Conservation (phyloP, 306 rosid species). For the Datisca glomerata region DNA sequence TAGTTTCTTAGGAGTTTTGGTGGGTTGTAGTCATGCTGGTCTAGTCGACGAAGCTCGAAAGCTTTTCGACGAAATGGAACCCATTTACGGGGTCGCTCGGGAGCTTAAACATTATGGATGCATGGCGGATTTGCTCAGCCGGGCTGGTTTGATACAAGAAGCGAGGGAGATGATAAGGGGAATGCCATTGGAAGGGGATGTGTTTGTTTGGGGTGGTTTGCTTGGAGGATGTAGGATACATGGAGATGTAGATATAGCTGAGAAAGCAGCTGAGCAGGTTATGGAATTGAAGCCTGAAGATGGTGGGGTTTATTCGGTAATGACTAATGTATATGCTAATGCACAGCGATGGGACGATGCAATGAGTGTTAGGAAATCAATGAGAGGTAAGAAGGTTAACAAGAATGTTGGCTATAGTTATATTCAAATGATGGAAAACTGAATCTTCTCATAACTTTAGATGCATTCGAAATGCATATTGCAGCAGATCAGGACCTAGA, state of each 20-base stretch:
- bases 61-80: conserved; percentile 54
- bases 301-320: conserved; percentile 65
- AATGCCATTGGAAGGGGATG: conserved; percentile 64
- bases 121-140: conserved; percentile 66
- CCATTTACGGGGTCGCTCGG: conserved; percentile 27
- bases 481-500: too few relatives aligned
- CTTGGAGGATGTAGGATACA: conserved; percentile 70
- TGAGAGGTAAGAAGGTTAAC: conserved; percentile 40
- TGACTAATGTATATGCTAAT: conserved; percentile 61
- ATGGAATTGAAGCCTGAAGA: conserved; percentile 68
- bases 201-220: conserved; percentile 74
- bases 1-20: conserved; percentile 51
- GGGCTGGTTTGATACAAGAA: conserved; percentile 59
- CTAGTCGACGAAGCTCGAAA: conserved; percentile 38
- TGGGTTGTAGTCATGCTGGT: conserved; percentile 74
- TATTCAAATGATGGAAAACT: too few relatives aligned
- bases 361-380: conserved; percentile 35
- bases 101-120: conserved; percentile 72
- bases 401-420: conserved; percentile 44
- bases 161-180: conserved; percentile 37
- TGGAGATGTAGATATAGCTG: conserved; percentile 53
- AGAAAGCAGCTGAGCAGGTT: conserved; percentile 53
- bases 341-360: conserved; percentile 60
- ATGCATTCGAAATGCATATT: too few relatives aligned
- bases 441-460: too few relatives aligned